Evolutionary conservation across 164 flowering plant species (phyloP), one percentile per base, ranked within the genome.

Genomic region (Annona squamosa): DNA sequence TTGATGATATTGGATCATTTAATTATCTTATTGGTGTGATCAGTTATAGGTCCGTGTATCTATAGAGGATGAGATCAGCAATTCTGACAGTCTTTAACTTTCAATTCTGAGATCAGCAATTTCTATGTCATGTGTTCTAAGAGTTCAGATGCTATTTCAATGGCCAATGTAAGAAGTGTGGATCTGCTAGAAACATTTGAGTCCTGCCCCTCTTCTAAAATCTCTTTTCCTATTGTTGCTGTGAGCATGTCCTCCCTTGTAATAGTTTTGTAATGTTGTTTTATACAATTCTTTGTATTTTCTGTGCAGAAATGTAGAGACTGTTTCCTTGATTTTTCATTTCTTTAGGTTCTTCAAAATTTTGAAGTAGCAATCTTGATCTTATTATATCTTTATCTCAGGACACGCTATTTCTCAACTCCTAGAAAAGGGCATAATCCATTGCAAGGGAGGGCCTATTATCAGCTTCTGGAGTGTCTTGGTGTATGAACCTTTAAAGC

Each of bases 341-440:
- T 59, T 13, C n/a, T 44, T 66, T 43, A 2, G 18, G 16, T 41
- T 43, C 16, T 46, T 17, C 37, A 71, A n/a, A 56, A 13, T 48
- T 3, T 63, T 3, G 19, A 64, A 48, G 42, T 65, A 65, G 62
- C 63, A 9, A 62, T 18, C 48, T 45, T 52, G 13, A 52, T 16
- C 46, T 64, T 16, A 66, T 6, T 46, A 37, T 72, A 18, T 75
- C 46, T 19, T 74, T 78, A 57, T 72, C 69, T 41, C 71, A 93
- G 99, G 98, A 93, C 99, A 4, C 84, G 98, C 45, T 96, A 96
- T 80, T 96, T 96, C 84, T 90, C 99, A 17, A 75, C 86, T 72
- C 98, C 98, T 13, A 88, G 88, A 78, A 85, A 92, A 79, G 99
- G 99, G 65, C 97, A 96, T 78, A 96, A 92, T 79, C 98, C 99